These are phyloP conservation scores for Penicillium sp. DNA, from an alignment of 2,329 filamentous ascomycete genomes.

Conservation along the genomic window DNA sequence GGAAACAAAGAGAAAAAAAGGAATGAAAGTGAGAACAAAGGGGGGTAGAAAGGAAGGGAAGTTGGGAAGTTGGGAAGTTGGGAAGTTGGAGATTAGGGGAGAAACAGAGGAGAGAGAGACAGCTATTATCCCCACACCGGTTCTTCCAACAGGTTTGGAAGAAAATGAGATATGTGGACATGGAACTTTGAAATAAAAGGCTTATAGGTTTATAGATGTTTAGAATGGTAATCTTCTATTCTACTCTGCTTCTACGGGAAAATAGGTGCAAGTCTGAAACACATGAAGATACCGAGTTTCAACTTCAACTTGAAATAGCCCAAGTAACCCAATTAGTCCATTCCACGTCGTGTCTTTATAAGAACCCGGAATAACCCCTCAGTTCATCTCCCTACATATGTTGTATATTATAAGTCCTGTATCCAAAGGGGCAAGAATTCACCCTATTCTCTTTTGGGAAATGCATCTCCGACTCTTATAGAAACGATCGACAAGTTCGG, in stretches of 20 bases:
- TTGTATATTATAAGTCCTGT: neutral
- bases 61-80: no score
- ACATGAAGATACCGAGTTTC: neutral
- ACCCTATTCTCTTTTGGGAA: conserved; percentile 13
- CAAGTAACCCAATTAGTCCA: neutral
- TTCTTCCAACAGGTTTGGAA: neutral
- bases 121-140: conserved; percentile 3
- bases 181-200: no score
- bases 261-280: neutral
- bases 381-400: neutral
- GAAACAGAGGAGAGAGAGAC: neutral
- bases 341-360: neutral
- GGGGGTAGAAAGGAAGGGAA: neutral
- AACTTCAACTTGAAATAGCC: neutral
- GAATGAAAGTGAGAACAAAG: neutral
- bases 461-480: conserved; percentile 6
- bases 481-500: neutral
- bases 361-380: neutral
- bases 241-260: no score
- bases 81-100: neutral
- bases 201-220: no score
- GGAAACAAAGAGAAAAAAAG: conserved; percentile 1
- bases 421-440: neutral
- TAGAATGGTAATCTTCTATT: neutral
- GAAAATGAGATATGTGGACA: no score